Conservation (phyloP, 257 asterid species). For the Leonotis leonurus region DNA sequence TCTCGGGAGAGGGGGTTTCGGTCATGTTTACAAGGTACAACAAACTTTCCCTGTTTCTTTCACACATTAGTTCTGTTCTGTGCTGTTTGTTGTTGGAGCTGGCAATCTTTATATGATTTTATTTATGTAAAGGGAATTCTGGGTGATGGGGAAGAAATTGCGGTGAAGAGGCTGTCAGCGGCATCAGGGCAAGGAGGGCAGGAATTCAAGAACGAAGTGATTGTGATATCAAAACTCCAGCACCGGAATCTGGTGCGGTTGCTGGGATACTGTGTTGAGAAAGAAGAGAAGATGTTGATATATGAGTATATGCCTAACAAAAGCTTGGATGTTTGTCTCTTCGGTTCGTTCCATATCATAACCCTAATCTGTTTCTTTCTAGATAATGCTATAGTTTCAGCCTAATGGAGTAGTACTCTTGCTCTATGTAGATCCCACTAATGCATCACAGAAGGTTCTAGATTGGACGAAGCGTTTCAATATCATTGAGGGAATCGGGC, state of each 20-base stretch:
- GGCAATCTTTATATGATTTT: neutral
- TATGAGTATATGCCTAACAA: conserved; percentile 55
- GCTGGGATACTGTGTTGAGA: conserved; percentile 42
- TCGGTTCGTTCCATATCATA: conserved; percentile 29
- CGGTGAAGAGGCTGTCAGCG: conserved; percentile 53
- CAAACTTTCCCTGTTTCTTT: neutral
- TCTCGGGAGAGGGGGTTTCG: conserved; percentile 65
- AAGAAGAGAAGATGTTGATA: conserved; percentile 42
- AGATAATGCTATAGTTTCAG: neutral
- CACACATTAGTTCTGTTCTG: neutral
- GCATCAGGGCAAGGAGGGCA: conserved; percentile 43
- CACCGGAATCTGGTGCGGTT: conserved; percentile 50
- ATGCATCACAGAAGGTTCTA: conserved; percentile 23
- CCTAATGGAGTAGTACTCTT: neutral
- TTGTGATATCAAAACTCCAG: conserved; percentile 50
- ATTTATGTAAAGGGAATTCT: conserved; percentile 26
- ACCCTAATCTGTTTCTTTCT: neutral
- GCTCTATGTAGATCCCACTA: conserved; percentile 16
- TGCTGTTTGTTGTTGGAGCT: neutral
- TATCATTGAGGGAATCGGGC: conserved; percentile 51
- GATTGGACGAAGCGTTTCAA: conserved; percentile 44
- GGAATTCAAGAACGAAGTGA: conserved; percentile 58
- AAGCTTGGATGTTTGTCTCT: conserved; percentile 42
- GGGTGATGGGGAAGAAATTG: conserved; percentile 39
- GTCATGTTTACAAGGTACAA: conserved; percentile 55